These are phyloP conservation scores for Penicillium olsonii DNA, from an alignment of 2,329 filamentous ascomycete genomes.

Conservation along the genomic window DNA sequence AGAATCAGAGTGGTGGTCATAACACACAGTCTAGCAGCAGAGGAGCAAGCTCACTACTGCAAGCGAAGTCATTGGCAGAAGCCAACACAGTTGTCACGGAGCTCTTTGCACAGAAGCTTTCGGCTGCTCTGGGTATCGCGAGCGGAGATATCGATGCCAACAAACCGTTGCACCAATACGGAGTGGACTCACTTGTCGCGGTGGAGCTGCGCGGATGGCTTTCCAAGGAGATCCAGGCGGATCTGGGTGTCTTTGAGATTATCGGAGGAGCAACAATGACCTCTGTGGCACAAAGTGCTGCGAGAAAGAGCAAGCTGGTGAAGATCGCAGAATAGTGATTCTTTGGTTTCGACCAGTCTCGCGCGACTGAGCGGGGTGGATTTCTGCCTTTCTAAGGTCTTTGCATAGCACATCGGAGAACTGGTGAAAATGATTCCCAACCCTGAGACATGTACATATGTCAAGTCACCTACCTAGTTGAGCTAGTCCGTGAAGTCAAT, in stretches of 20 bases:
- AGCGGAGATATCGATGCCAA: slow-evolving; percentile 30
- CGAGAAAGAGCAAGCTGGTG: slow-evolving; percentile 1
- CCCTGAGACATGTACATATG: too few species aligned
- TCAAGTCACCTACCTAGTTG: too few species aligned
- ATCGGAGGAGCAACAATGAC: slow-evolving; percentile 31
- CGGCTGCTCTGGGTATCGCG: slow-evolving; percentile 35
- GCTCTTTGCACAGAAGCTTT: slow-evolving; percentile 32
- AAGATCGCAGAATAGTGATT: not conserved
- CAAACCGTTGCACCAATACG: slow-evolving; percentile 34
- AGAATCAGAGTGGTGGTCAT: not conserved
- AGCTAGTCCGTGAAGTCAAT: too few species aligned
- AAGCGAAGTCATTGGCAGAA: not conserved
- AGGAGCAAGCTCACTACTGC: not conserved
- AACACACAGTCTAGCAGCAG: not conserved
- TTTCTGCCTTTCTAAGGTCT: too few species aligned
- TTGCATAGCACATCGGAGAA: too few species aligned
- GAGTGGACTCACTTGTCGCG: slow-evolving; percentile 48
- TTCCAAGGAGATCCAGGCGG: slow-evolving; percentile 31
- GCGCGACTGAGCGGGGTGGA: too few species aligned
- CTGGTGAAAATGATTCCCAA: too few species aligned
- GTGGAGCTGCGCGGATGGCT: slow-evolving; percentile 49
- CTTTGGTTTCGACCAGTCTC: too few species aligned
- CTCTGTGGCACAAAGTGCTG: not conserved
- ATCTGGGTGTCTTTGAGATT: slow-evolving; percentile 42
- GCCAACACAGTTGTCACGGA: slow-evolving; percentile 19